Conservation (phyloP, 163 green algal species). For the Coccomyxa subellipsoidea region DNA sequence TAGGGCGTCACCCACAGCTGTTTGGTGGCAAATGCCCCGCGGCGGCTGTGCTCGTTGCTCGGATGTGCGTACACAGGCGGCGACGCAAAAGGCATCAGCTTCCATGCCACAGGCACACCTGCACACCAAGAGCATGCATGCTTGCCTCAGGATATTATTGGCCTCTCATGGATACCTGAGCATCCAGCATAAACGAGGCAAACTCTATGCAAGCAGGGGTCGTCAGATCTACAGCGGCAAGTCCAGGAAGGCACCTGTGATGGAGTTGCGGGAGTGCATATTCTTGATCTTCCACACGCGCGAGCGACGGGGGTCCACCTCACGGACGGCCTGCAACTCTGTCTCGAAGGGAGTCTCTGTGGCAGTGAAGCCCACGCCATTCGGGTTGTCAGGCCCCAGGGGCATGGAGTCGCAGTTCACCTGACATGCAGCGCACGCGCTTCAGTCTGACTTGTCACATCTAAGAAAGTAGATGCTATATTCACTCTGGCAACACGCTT, state of each 20-base stretch:
- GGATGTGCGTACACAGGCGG: slow-evolving; percentile 39
- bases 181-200: too few relatives aligned
- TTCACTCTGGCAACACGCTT: too few relatives aligned
- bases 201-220: neutral
- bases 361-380: slow-evolving; percentile 47
- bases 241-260: slow-evolving; percentile 20
- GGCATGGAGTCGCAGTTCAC: slow-evolving; percentile 45
- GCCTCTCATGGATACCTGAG: too few relatives aligned
- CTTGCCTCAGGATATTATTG: too few relatives aligned
- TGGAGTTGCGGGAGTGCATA: slow-evolving; percentile 28
- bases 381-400: slow-evolving; percentile 37
- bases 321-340: slow-evolving; percentile 44
- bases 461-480: neutral
- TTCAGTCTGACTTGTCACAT: neutral
- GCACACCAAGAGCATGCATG: too few relatives aligned
- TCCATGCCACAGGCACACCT: slow-evolving; percentile 51
- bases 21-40: slow-evolving; percentile 45
- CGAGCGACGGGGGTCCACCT: slow-evolving; percentile 35
- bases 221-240: neutral
- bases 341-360: slow-evolving; percentile 43
- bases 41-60: slow-evolving; percentile 16
- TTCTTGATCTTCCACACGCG: slow-evolving; percentile 65
- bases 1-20: slow-evolving; percentile 69
- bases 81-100: slow-evolving; percentile 45
- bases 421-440: slow-evolving; percentile 24